Conservation (phyloP, 2,329 filamentous ascomycete species). For the Aureobasidium sp. region DNA sequence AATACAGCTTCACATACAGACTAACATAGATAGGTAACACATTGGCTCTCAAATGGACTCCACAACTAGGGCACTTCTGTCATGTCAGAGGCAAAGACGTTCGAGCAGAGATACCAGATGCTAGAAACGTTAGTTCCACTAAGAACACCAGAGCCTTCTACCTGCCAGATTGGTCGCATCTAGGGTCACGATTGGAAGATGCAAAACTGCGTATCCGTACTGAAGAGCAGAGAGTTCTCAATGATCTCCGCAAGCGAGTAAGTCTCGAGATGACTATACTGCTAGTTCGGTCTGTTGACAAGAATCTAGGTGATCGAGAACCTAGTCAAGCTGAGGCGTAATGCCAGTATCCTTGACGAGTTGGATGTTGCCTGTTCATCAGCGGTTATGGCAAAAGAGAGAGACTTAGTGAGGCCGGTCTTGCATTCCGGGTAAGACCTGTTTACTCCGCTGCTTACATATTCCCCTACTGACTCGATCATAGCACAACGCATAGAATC, state of each 20-base stretch:
- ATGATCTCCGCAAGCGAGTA: constrained; percentile 58
- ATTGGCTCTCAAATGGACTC: constrained; percentile 76
- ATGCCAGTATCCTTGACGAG: constrained; percentile 86
- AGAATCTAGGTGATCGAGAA: constrained; percentile 53
- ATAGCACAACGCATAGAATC: constrained; percentile 57
- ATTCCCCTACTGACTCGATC: neutral
- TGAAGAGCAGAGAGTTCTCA: constrained; percentile 78
- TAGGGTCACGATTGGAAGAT: constrained; percentile 74
- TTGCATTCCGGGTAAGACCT: constrained; percentile 44
- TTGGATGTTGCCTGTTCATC: constrained; percentile 86
- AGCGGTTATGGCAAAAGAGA: constrained; percentile 67
- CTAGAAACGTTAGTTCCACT: constrained; percentile 61
- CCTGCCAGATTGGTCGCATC: constrained; percentile 69
- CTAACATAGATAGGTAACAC: constrained; percentile 28
- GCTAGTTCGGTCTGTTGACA: neutral
- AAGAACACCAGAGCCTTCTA: constrained; percentile 82
- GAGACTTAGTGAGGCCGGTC: constrained; percentile 63
- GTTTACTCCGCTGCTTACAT: neutral
- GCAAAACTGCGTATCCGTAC: constrained; percentile 66
- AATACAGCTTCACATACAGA: neutral
- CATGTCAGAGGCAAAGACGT: constrained; percentile 79
- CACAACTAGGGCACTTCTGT: constrained; percentile 79
- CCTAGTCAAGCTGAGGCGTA: constrained; percentile 76
- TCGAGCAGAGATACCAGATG: constrained; percentile 34
- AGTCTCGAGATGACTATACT: neutral